phyloP scores from a whole-genome alignment of 148 eudicot genomes.

The Cornus kousa region DNA sequence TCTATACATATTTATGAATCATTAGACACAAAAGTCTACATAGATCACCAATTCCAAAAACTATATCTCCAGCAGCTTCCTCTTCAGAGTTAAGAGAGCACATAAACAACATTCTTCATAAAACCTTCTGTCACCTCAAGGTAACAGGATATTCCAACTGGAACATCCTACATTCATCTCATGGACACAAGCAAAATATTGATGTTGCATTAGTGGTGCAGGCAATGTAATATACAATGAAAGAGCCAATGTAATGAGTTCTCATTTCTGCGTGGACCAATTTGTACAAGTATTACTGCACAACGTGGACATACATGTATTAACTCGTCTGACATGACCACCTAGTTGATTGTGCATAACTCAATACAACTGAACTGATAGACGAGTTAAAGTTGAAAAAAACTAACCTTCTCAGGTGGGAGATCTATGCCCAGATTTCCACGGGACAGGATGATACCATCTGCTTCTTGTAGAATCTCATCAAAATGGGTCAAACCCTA shows the following conservation, averaged over 20 bases:
- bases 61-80: neutral
- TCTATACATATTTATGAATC: neutral
- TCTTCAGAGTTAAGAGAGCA: neutral
- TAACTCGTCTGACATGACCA: neutral
- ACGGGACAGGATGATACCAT: conserved; percentile 96
- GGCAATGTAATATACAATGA: neutral
- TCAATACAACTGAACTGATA: neutral
- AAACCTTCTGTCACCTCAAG: neutral
- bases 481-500: conserved; percentile 93
- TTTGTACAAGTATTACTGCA: neutral
- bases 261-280: neutral
- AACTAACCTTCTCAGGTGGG: conserved; percentile 88
- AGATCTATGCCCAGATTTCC: conserved; percentile 99
- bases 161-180: neutral
- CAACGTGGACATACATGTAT: neutral
- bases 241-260: neutral
- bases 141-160: neutral
- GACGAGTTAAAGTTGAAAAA: neutral
- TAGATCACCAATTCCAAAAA: neutral
- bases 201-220: neutral
- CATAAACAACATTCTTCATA: neutral
- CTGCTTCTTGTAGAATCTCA: conserved; percentile 92
- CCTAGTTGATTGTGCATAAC: neutral
- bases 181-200: neutral
- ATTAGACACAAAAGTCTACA: neutral